A percentile compares a stretch with the other conserved stretches of the same genome.
phyloP scores from a whole-genome alignment of 2,329 filamentous ascomycete species.

The Sporothrix phasma region DNA sequence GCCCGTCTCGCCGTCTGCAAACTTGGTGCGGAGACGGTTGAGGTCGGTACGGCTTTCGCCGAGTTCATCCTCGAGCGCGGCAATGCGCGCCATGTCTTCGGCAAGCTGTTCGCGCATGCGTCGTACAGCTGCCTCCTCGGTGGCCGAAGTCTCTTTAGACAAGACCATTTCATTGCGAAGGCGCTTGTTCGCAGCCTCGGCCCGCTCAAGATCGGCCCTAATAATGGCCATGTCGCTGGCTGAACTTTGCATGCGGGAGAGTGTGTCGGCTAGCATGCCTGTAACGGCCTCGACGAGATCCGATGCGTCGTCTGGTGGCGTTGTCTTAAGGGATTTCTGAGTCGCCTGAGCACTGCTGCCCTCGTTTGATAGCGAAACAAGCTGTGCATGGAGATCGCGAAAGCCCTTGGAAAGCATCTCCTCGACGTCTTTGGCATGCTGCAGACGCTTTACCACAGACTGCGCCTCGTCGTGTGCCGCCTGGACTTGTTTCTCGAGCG shows the following conservation, averaged over 20 bases:
- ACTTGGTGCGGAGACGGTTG: constrained; percentile 55
- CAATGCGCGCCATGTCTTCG: constrained; percentile 43
- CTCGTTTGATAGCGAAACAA: constrained; percentile 46
- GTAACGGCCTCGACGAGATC: constrained; percentile 52
- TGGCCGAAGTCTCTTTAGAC: constrained; percentile 41
- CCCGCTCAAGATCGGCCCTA: constrained; percentile 52
- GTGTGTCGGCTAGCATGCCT: constrained; percentile 45
- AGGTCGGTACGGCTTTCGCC: constrained; percentile 61
- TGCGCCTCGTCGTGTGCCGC: constrained; percentile 44
- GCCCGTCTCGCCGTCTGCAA: constrained; percentile 74
- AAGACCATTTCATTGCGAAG: constrained; percentile 48
- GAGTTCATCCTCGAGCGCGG: constrained; percentile 46
- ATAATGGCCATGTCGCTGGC: constrained; percentile 51
- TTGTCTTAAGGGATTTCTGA: constrained; percentile 28
- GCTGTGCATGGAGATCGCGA: constrained; percentile 47
- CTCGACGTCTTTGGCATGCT: constrained; percentile 40
- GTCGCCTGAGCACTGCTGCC: not conserved
- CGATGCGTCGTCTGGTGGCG: constrained; percentile 41
- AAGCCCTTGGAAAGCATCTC: constrained; percentile 45
- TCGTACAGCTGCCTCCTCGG: constrained; percentile 39
- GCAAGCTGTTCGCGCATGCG: constrained; percentile 45
- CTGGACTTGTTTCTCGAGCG: constrained; percentile 48
- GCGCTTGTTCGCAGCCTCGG: constrained; percentile 44
- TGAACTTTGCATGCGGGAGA: constrained; percentile 48
- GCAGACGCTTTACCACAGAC: constrained; percentile 40